Base-by-base conservation (phyloP, 1,284 basidiomycete genomes). In the Anthracocystis panici-leucophaei region DNA sequence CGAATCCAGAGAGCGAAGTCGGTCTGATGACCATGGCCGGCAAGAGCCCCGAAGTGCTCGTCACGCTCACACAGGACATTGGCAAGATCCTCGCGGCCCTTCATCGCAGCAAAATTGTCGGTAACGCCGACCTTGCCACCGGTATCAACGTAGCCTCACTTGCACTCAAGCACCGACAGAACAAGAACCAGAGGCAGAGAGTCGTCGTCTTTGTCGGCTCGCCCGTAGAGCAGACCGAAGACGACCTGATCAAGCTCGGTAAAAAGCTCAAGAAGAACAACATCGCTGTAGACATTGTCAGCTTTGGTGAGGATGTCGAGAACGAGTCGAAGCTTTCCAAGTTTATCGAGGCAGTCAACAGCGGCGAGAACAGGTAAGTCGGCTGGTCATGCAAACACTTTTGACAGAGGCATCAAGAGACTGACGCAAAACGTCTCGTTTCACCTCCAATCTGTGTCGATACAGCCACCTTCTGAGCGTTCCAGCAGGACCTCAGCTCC, bases 191-290 rank as follows among this genome's bases (percentile, higher is more conserved):
- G 57, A 91, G 95, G 29, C 96, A 99, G 84, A 90, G 96, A 45
- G 93, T 98, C 78, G 90, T 99, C 80, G 92, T 94, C 48, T 97
- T 99, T 80, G 91, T 96, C 62, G 95, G 91, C 23, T 95, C 93
- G 7, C 97, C 97, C 0, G 70, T 85, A 2, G 44, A 72, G 16
- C 75, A 82, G 52, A 56, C 72, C 4, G 77, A 82, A 23, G 81
- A 78, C 5, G 70, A 73, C 16, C 68, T 85, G 25, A 88, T 93
- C 77, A 91, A 91, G 85, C 90, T 99, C 18, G 96, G 95, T 23
- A 97, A 96, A 88, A 96, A 94, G 86, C 89, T 99, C 78, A 97
- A 97, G 89, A 99, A 99, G 91, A 99, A 98, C 87, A 99, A 98
- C 82, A 94, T 99, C 44, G 93, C 95, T 0, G 90, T 99, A 14